Evolutionary conservation across 495 filamentous ascomycete genomes (phyloP).

Genomic region (Apodospora peruviana): DNA sequence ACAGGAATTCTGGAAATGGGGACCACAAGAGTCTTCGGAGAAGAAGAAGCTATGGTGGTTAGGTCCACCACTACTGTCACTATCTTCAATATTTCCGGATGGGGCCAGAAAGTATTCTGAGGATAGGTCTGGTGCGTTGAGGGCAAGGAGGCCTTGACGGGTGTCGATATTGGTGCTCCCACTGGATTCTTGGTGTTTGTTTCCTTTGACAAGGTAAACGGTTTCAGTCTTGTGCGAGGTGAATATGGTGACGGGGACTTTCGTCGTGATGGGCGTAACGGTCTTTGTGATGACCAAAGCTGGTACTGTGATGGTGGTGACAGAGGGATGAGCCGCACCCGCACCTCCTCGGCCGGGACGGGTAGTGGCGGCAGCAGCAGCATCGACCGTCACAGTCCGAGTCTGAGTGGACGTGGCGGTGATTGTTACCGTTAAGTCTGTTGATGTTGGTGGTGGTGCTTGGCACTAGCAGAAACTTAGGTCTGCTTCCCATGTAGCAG

Average conservation of each 20-base stretch:
- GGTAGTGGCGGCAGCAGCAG: neutral
- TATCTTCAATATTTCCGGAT: too few species aligned
- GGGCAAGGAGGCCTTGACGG: too few species aligned
- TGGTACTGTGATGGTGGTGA: neutral
- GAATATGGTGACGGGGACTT: neutral
- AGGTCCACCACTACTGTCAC: too few species aligned
- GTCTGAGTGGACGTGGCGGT: neutral
- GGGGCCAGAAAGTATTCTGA: too few species aligned
- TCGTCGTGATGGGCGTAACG: neutral
- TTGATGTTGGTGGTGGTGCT: neutral
- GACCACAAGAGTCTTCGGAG: too few species aligned
- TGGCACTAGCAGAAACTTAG: constrained; percentile 1
- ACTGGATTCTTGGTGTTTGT: too few species aligned
- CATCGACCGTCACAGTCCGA: neutral
- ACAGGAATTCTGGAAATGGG: too few species aligned
- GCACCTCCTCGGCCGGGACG: neutral
- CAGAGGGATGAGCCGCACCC: neutral
- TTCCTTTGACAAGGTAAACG: too few species aligned
- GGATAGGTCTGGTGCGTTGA: too few species aligned
- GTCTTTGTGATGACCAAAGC: neutral
- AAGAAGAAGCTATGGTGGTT: too few species aligned
- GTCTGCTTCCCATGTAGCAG: constrained; percentile 3
- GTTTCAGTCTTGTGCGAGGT: too few species aligned
- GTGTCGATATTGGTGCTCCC: too few species aligned
- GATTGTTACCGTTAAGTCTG: constrained; percentile 9